These are phyloP conservation scores for Allium sativum DNA, from an alignment of 106 monocot genomes.

Conservation along the genomic window DNA sequence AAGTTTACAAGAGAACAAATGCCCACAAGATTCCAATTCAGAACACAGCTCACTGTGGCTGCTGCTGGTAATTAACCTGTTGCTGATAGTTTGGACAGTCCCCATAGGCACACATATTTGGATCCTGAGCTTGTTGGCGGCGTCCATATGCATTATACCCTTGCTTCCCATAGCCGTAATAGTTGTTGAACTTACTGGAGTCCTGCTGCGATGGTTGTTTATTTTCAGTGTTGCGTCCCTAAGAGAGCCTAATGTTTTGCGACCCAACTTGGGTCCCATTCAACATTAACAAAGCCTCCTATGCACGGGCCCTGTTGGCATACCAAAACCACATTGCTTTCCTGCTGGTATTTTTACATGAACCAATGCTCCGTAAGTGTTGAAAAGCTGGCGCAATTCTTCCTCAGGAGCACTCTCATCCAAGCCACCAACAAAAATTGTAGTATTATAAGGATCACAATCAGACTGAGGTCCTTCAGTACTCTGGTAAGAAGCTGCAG, in stretches of 20 bases:
- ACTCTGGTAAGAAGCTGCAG: slow-evolving; percentile 34
- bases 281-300: slow-evolving; percentile 48
- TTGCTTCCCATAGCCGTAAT: slow-evolving; percentile 50
- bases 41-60: slow-evolving; percentile 1
- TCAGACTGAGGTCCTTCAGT: slow-evolving; percentile 26
- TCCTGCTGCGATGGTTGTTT: slow-evolving; percentile 73
- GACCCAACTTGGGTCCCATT: slow-evolving; percentile 55
- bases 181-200: slow-evolving; percentile 41
- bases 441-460: slow-evolving; percentile 56
- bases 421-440: slow-evolving; percentile 58
- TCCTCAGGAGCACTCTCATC: slow-evolving; percentile 48
- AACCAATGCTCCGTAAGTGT: slow-evolving; percentile 31
- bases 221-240: slow-evolving; percentile 63
- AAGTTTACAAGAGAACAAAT: too few species aligned
- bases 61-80: slow-evolving; percentile 25
- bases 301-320: slow-evolving; percentile 54
- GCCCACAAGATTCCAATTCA: too few species aligned
- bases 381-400: slow-evolving; percentile 32
- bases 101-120: slow-evolving; percentile 61
- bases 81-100: slow-evolving; percentile 56
- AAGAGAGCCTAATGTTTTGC: slow-evolving; percentile 75
- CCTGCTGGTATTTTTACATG: slow-evolving; percentile 59
- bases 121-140: slow-evolving; percentile 48
- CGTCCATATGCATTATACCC: slow-evolving; percentile 53
- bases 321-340: slow-evolving; percentile 58